Base-by-base conservation (phyloP, 306 rosid species). In the Quercus bicolor region DNA sequence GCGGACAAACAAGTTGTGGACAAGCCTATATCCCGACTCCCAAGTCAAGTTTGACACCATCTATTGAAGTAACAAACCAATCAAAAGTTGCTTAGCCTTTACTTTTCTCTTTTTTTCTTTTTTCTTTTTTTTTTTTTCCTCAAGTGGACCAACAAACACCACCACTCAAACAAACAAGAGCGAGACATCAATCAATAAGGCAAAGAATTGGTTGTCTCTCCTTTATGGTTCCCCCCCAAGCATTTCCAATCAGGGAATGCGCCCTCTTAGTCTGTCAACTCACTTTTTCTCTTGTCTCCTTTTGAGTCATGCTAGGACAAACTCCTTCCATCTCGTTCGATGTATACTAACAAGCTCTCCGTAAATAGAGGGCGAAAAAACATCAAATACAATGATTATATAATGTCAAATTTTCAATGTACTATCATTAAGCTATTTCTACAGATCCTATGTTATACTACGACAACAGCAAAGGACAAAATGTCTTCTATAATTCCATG, bases 261-360 rank as follows among this genome's bases (percentile, higher is more conserved):
- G 65, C 79, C 85, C 84, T 84, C 78, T 40, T 75, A 54, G 69
- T 72, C 54, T 69, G 78, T 80, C 86, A 88, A 37, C 33, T 56
- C 56, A 56, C 75, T 65, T 73, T 73, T 77, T 62, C 80, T 20
- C 54, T 21, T 56, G 61, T 34, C 51, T 57, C 24, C 37, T 29
- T 51, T 48, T 68, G 52, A 73, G 72, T 59, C 64, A 31, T 61
- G 54, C 53, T 18, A n/a, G 20, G 57, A 21, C 34, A 24, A 4
- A 19, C 11, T 6, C 1, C 3, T 68, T 24, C 73, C 77, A 5
- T 28, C 37, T 62, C 33, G 24, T 59, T 59, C 65, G 3, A 18
- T 56, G 7, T 5, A 18, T 18, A 5, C 23, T 19, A 18, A 2
- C 23, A 7, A n/a, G 21, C 20, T 40, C 45, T 40, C 45, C 45